Evolutionary conservation across 75 land plant species (phyloP).

Genomic region (Isoetes taiwanensis): DNA sequence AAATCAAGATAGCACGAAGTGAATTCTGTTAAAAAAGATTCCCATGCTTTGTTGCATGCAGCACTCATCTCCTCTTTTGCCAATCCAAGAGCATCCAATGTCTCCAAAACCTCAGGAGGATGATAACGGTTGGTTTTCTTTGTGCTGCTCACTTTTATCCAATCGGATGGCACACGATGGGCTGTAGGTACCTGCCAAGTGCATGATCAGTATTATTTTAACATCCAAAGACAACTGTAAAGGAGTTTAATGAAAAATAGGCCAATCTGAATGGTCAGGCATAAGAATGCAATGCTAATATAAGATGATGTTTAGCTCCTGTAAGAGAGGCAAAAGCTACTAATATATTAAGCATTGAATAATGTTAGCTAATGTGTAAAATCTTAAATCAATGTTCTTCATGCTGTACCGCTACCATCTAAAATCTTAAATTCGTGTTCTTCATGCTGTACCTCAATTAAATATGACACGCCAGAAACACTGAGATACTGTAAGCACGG

Average conservation of each 20-base stretch:
- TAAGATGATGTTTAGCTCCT: too few species aligned
- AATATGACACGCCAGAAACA: constrained; percentile 69
- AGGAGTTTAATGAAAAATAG: too few species aligned
- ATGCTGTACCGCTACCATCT: too few species aligned
- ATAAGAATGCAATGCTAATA: too few species aligned
- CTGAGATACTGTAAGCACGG: constrained; percentile 49
- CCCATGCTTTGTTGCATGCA: constrained; percentile 57
- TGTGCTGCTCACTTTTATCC: constrained; percentile 84
- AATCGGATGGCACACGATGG: constrained; percentile 54
- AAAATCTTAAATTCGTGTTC: too few species aligned
- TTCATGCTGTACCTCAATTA: constrained; percentile 92
- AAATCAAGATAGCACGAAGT: constrained; percentile 56
- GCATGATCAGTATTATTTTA: too few species aligned
- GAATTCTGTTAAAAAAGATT: constrained; percentile 52
- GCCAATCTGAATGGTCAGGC: too few species aligned
- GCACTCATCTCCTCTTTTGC: constrained; percentile 70
- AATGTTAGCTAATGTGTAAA: too few species aligned
- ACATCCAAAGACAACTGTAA: too few species aligned
- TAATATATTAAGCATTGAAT: too few species aligned
- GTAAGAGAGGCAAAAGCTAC: too few species aligned
- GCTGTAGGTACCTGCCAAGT: constrained; percentile 58
- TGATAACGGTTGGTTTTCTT: constrained; percentile 77
- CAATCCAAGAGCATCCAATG: constrained; percentile 56
- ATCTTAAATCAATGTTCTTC: too few species aligned
- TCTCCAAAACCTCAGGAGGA: constrained; percentile 74